phyloP scores from a whole-genome alignment of 208 protist genomes.

The Naegleria fowleri region DNA sequence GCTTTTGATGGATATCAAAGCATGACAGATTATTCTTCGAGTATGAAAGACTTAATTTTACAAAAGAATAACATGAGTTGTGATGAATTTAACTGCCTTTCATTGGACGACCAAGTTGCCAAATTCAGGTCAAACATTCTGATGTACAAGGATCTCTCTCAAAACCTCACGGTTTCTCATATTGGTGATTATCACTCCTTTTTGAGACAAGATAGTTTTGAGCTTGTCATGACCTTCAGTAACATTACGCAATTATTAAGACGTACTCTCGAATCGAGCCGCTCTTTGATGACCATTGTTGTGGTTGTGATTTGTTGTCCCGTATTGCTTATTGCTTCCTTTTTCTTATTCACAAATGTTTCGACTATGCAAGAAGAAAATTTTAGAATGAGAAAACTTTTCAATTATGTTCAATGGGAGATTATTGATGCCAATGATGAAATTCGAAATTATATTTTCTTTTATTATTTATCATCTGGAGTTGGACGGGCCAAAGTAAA shows the following conservation, averaged over 20 bases:
- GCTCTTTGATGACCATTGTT: not conserved
- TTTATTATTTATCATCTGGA: not conserved
- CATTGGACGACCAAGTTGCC: not conserved
- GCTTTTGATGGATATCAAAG: not conserved
- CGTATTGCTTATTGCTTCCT: not conserved
- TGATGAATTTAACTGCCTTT: not conserved
- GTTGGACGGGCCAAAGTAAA: not conserved
- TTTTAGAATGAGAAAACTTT: not conserved
- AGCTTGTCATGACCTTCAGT: not conserved
- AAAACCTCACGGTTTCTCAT: not conserved
- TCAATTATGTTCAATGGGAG: not conserved
- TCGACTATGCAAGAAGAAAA: not conserved
- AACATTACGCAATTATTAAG: not conserved
- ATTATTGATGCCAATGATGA: not conserved
- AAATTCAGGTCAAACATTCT: not conserved
- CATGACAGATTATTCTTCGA: not conserved
- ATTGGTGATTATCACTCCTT: not conserved
- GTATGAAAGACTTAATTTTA: not conserved
- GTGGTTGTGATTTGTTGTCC: not conserved
- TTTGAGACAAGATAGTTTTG: not conserved
- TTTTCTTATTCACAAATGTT: not conserved
- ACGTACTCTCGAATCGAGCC: not conserved
- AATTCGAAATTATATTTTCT: not conserved
- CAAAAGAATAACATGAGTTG: not conserved
- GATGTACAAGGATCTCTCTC: not conserved